A percentile compares a stretch with the other conserved stretches of the same genome.
These are phyloP conservation scores for Blastobotrys arbuscula DNA, from an alignment of 1,139 yeast genomes.

Conservation along the genomic window DNA sequence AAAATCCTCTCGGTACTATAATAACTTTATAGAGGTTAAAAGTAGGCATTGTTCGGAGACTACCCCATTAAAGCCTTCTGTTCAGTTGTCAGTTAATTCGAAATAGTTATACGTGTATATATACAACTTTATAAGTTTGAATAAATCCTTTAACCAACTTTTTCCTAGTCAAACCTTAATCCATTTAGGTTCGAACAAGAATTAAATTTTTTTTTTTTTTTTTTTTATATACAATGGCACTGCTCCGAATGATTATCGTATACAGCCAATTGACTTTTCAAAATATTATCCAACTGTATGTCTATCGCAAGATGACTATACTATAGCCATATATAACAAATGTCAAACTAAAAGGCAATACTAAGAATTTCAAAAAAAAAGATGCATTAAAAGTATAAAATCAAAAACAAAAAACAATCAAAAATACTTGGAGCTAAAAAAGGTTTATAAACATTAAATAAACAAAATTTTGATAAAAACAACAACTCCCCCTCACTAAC, in stretches of 20 bases:
- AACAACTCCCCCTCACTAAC: neutral
- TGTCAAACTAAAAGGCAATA: neutral
- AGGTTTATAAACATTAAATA: neutral
- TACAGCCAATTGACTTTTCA: no score
- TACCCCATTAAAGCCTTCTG: no score
- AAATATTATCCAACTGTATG: no score
- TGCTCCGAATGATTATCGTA: no score
- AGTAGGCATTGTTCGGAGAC: no score
- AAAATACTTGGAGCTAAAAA: neutral
- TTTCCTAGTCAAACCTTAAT: neutral
- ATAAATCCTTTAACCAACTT: no score
- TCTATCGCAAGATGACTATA: neutral
- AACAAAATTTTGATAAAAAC: neutral
- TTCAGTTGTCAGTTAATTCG: no score
- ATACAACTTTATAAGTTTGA: no score
- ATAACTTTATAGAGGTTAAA: no score
- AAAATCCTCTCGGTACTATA: no score
- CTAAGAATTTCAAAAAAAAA: neutral
- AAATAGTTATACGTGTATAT: no score
- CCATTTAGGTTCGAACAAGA: neutral
- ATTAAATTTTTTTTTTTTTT: no score
- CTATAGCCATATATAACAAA: neutral
- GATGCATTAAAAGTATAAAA: neutral
- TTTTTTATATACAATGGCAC: neutral
- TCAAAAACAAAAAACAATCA: slow-evolving; percentile 2